phyloP scores from a whole-genome alignment of 129 eudicot genomes.

The Heracleum sosnowskyi region DNA sequence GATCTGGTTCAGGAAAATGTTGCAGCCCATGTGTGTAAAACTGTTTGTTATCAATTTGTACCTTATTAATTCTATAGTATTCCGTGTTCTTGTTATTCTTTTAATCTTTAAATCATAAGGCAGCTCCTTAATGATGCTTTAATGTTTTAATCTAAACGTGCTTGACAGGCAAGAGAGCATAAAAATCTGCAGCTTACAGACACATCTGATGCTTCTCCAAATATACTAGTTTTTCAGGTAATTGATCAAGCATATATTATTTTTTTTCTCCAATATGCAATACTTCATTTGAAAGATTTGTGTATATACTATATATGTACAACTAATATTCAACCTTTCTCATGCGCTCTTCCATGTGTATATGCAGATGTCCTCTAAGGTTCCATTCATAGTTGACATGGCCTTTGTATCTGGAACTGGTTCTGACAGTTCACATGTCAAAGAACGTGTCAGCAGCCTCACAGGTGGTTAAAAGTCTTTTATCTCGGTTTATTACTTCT shows the following conservation, averaged over 20 bases:
- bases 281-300: neutral
- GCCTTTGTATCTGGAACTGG: constrained; percentile 75
- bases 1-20: constrained; percentile 65
- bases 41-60: neutral
- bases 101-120: neutral
- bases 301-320: too few relatives aligned
- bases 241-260: constrained; percentile 7
- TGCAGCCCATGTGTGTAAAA: constrained; percentile 48
- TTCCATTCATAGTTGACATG: constrained; percentile 69
- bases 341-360: neutral
- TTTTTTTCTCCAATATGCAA: constrained; percentile 7
- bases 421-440: constrained; percentile 29
- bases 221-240: constrained; percentile 92
- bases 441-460: constrained; percentile 63
- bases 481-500: neutral
- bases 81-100: neutral
- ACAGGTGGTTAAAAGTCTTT: constrained; percentile 35
- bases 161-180: constrained; percentile 50
- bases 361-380: constrained; percentile 58
- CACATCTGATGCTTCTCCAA: constrained; percentile 59
- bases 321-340: neutral
- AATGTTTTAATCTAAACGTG: neutral
- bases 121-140: neutral
- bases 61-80: neutral
- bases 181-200: constrained; percentile 81